phyloP scores from a whole-genome alignment of 2,329 filamentous ascomycete species.

The Epicoccum nigrum region DNA sequence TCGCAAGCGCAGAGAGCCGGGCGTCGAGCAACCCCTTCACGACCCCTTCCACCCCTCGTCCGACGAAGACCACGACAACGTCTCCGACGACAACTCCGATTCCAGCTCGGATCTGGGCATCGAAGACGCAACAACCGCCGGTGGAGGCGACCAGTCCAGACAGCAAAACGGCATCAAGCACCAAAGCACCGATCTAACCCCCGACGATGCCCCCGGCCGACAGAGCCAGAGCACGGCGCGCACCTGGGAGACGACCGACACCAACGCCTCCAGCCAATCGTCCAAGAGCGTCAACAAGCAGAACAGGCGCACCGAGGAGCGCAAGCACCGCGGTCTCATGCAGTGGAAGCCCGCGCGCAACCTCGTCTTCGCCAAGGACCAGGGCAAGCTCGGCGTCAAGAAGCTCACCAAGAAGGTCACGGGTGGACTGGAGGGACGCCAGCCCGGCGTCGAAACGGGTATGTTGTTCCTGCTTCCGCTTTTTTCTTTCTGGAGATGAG shows the following conservation, averaged over 20 bases:
- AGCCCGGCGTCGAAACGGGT: conserved; percentile 84
- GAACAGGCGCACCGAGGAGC: conserved; percentile 74
- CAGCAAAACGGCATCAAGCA: conserved; percentile 29
- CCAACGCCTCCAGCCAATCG: conserved; percentile 25
- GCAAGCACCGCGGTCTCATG: conserved; percentile 89
- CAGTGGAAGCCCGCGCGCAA: conserved; percentile 94
- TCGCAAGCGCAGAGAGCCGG: conserved; percentile 63
- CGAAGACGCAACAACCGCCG: conserved; percentile 57
- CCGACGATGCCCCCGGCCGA: conserved; percentile 25
- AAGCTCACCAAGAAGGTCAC: conserved; percentile 79
- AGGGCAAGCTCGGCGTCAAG: conserved; percentile 77
- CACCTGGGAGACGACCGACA: conserved; percentile 34
- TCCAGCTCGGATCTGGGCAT: conserved; percentile 63
- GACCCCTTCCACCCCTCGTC: conserved; percentile 57
- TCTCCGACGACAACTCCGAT: conserved; percentile 45
- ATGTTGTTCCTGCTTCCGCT: conserved; percentile 19
- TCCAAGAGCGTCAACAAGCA: conserved; percentile 68
- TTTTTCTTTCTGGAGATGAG: background rate
- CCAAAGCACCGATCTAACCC: conserved; percentile 39
- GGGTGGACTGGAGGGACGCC: conserved; percentile 73
- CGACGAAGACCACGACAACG: conserved; percentile 49
- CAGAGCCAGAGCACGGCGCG: conserved; percentile 35
- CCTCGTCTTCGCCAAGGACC: conserved; percentile 83
- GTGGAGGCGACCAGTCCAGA: conserved; percentile 21
- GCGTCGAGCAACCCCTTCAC: conserved; percentile 58